Evolutionary conservation across 768 basidiomycete genomes (phyloP), one percentile per base, ranked within the genome.

Genomic region (Hortiboletus flavorubellus): DNA sequence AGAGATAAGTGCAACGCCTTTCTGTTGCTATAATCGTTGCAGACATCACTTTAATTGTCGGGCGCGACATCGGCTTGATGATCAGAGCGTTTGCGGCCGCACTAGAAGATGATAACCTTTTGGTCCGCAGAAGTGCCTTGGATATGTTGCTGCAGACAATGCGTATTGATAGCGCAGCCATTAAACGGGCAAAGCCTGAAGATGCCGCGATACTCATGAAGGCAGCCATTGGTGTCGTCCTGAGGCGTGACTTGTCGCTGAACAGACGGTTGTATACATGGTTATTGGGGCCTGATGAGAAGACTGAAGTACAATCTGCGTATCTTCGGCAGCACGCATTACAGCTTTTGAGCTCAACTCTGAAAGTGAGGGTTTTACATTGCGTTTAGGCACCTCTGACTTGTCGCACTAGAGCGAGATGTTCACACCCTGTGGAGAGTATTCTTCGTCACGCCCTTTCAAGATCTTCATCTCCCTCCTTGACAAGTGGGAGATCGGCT

Each of bases 401-500:
- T 46, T 46, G 31, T 30, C 46, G 45, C 39, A 26, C 46, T 63
- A 93, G 87, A 77, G 79, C 43, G 91, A 94, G 59, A 93, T 94
- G 90, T 76, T 82, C 56, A 72, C 78, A 11, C 86, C 86, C 2
- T 85, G 84, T 2, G 78, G 80, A 47, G 84, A 86, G 54, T 93
- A 92, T 60, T 76, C 87, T 1, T 85, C 87, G 57, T 88, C 89
- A 4, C 76, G 91, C 26, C 93, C 97, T 0, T 98, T 94, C 81
- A 96, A 95, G 72, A 89, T 98, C 34, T 95, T 97, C 69, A 87
- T 98, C 23, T 95, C 93, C 2, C 71, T 98, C 16, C 75, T 98
- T 60, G 97, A 99, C 71, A 97, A 97, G 70, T 98, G 93, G 91
- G 97, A 98, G 69, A 87, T 98, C 43, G 96, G 96, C 5, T 82